Evolutionary conservation across 139 green algal species (phyloP).

Genomic region (Astrephomene gubernaculifera): DNA sequence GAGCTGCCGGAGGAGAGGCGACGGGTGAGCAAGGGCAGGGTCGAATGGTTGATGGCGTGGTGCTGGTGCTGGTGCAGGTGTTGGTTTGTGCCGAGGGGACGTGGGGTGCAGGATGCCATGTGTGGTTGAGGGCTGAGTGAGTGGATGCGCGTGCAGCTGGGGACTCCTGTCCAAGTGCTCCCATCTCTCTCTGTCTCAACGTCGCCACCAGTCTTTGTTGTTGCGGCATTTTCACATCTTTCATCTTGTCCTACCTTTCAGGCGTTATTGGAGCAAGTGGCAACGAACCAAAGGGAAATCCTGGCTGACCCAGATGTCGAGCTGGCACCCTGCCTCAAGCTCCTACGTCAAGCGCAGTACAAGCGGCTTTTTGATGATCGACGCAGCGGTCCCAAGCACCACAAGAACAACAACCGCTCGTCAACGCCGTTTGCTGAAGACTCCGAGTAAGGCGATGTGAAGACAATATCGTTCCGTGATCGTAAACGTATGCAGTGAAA

Average conservation of each 20-base stretch:
- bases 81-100: background rate
- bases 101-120: background rate
- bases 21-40: background rate
- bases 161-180: background rate
- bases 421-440: no score
- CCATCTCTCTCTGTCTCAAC: background rate
- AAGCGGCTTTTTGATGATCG: constrained; percentile 3
- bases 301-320: background rate
- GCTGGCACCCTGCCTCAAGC: background rate
- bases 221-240: background rate
- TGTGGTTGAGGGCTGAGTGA: background rate
- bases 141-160: no score
- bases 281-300: background rate
- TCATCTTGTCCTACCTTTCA: background rate
- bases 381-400: background rate
- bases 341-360: constrained; percentile 2
- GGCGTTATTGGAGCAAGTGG: background rate
- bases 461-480: no score
- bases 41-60: background rate
- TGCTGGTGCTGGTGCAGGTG: no score
- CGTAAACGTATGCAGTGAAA: no score
- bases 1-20: background rate
- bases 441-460: no score
- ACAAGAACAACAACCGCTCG: no score
- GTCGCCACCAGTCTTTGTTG: background rate